Base-by-base conservation (phyloP, 352 stramenopile genomes). In the Globisporangium paroecandrum region DNA sequence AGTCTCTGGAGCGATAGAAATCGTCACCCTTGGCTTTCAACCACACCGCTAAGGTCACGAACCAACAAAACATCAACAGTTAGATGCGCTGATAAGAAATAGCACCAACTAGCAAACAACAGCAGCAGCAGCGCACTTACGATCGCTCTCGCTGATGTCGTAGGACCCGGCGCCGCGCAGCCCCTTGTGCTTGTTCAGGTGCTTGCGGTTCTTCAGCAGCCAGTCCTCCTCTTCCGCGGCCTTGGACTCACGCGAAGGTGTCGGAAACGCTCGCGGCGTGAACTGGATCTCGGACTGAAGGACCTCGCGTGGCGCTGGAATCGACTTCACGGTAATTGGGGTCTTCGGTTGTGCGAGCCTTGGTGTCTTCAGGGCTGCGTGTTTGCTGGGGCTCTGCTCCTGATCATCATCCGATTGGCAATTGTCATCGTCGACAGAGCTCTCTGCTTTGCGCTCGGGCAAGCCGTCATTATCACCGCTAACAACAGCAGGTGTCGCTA, bases 1-100 rank as follows among this genome's bases (percentile, higher is more conserved):
- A 92, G 65, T 95, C 87, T 10, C 72, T 83, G 1, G 79, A 78
- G 36, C 81, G 82, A 46, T 89, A 93, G 65, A 93, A 95, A 49
- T 93, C 87, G 69, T 93, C 87, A n/a, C 76, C 87, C 68, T 93
- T 93, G 0, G 87, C 87, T 56, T 95, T 95, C n/a, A 95, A 66
- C 87, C 87, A 95, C 67, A 89, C 85, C 8, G 85, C 87, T 95
- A 20, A 12, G 41, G 18, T 15, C 36, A 43, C 10, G 3, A 29
- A 5, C 18, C 24, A 34, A 12, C 22, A 10, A 58, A 9, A 62
- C 0, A 38, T 12, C 29, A 20, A 32, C 9, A 4, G 25, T 55
- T 5, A 61, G 47, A 29, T n/a, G 18, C 34, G 29, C 36, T 27
- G 13, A 18, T 27, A 32, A 0, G 1, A 24, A 29, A 58, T 13